Base-by-base conservation (phyloP, 257 asterid species). In the Penstemon davidsonii region DNA sequence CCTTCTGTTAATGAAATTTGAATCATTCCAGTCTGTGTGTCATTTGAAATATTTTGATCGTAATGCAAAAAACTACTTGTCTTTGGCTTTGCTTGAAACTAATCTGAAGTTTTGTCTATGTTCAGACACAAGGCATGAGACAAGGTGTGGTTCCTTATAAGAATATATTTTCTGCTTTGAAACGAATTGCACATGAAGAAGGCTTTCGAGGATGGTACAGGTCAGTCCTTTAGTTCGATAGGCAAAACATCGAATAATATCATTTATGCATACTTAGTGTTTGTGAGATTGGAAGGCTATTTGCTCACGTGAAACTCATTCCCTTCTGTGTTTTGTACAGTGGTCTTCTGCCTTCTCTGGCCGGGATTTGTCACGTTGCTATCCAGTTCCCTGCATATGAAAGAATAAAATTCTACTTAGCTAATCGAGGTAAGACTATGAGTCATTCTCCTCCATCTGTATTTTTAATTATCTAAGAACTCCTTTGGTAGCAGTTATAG, bases 141-240 rank as follows among this genome's bases (percentile, higher is more conserved):
- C 91, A 68, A 70, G 97, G 81, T 63, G 95, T 94, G 79, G 88
- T 91, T 74, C 99, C 96, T 52, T 94, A 94, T 79, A 75, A 79
- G 64, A 86, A 78, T 73, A 86, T 88, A 77, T 52, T 80, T 52
- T 88, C 99, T 80, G 93, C 93, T 72, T 74, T 94, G 82, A 91
- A 85, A 67, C 89, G 99, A 75, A 94, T 94, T 62, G 75, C 79
- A 60, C 96, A 73, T 12, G 99, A 94, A 82, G 99, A 94, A 76
- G 99, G 97, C 55, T 61, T 94, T 64, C 89, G 96, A 60, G 99
- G 99, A 79, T 94, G 84, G 96, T 94, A 94, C 88, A 90, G 99
- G 99, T 93, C 59, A 77, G 94, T 69, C 44, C 46, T 73, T 1
- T 15, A 3, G 46, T 62, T 57, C 64, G 37, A 43, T 45, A 10